phyloP scores from a whole-genome alignment of 352 stramenopile species.

The Lagenidium sp. region DNA sequence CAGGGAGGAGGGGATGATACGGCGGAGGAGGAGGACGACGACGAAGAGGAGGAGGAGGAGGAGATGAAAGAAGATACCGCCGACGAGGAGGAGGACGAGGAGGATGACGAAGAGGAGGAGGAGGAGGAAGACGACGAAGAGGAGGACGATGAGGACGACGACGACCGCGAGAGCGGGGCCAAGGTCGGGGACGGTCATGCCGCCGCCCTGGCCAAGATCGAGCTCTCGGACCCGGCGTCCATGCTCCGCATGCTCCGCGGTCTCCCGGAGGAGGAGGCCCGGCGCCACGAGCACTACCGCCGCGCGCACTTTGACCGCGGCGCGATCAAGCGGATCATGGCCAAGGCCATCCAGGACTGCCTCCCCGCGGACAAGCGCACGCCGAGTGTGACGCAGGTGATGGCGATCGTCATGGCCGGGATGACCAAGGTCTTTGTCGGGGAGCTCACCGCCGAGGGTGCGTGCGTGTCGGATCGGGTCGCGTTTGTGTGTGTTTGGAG shows the following conservation, averaged over 20 bases:
- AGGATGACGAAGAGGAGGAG: conserved; percentile 24
- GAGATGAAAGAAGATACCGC: conserved; percentile 19
- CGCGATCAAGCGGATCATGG: conserved; percentile 79
- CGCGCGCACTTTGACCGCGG: conserved; percentile 78
- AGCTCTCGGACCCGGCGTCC: conserved; percentile 43
- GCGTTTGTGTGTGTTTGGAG: too few relatives aligned
- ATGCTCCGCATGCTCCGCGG: conserved; percentile 73
- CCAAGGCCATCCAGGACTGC: conserved; percentile 63
- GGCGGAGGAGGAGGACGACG: not conserved
- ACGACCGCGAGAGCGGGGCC: conserved; percentile 8
- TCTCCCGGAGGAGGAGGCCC: conserved; percentile 51
- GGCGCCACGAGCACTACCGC: conserved; percentile 74
- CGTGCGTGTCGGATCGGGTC: too few relatives aligned
- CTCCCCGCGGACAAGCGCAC: conserved; percentile 34
- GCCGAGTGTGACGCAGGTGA: conserved; percentile 71
- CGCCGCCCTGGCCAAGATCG: conserved; percentile 17
- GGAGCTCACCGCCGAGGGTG: conserved; percentile 71
- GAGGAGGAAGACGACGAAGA: conserved; percentile 24
- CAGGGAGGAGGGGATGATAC: not conserved
- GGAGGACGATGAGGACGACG: conserved; percentile 15
- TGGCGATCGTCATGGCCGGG: conserved; percentile 84
- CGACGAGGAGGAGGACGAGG: conserved; percentile 33
- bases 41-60: conserved; percentile 20
- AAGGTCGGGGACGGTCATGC: not conserved
- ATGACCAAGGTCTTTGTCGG: conserved; percentile 82